Conservation (phyloP, 306 rosid genomes). For the Cicer arietinum region DNA sequence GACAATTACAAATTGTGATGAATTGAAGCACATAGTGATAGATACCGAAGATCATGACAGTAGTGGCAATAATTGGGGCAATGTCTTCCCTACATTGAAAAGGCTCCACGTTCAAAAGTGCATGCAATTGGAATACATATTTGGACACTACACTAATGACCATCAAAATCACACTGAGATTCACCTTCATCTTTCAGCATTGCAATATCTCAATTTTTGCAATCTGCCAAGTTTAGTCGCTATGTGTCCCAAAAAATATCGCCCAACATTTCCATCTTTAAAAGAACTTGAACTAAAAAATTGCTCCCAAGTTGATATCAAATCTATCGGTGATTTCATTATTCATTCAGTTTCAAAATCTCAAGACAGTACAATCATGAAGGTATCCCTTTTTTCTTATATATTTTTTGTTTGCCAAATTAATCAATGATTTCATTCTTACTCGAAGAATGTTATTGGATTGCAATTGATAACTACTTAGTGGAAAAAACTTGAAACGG, state of each 20-base stretch:
- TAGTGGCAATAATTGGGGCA: neutral
- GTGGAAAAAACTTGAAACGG: no score
- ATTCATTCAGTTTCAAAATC: neutral
- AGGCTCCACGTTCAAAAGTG: neutral
- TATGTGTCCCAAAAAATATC: neutral
- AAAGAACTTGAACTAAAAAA: accelerated
- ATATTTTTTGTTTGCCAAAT: no score
- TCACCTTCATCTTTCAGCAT: neutral
- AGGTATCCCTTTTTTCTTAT: neutral
- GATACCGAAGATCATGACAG: neutral
- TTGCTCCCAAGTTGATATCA: neutral
- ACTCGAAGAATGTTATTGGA: no score
- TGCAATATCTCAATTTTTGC: neutral
- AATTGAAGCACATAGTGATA: slow-evolving; percentile 7
- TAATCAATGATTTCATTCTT: neutral
- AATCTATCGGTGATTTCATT: neutral
- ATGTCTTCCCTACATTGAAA: slow-evolving; percentile 14
- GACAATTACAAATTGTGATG: neutral
- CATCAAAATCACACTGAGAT: neutral
- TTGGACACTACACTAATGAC: neutral
- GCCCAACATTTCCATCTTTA: neutral
- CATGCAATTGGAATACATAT: neutral
- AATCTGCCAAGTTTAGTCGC: neutral
- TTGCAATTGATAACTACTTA: no score
- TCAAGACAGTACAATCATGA: neutral